These are phyloP conservation scores for Didymella sp. DNA, from an alignment of 2,329 filamentous ascomycete genomes.

Conservation along the genomic window DNA sequence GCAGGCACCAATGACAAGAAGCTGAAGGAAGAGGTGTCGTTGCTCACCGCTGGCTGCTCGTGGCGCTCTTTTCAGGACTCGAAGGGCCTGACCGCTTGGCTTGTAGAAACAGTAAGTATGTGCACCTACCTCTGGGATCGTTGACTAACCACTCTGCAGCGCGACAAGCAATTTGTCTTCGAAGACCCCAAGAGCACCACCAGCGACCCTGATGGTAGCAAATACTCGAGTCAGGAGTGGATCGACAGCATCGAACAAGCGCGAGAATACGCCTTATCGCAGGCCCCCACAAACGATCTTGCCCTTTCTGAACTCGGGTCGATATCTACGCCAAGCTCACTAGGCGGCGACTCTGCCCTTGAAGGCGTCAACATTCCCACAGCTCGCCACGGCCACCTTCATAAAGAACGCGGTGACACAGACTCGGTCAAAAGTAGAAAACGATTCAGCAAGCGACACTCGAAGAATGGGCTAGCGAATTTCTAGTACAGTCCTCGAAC, in stretches of 20 bases:
- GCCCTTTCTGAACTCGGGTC: constrained; percentile 55
- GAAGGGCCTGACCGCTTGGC: constrained; percentile 89
- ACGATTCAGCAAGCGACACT: constrained; percentile 88
- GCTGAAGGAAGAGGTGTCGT: constrained; percentile 88
- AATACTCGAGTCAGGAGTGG: constrained; percentile 85
- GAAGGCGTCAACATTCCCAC: constrained; percentile 59
- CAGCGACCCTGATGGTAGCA: constrained; percentile 67
- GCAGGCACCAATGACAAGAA: constrained; percentile 96
- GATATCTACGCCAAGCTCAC: constrained; percentile 80
- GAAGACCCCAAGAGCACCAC: constrained; percentile 84
- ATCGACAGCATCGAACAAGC: constrained; percentile 86
- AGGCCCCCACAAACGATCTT: constrained; percentile 66
- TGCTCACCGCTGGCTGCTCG: constrained; percentile 74
- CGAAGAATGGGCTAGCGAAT: constrained; percentile 89
- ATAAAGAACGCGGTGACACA: constrained; percentile 57
- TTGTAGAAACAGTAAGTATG: constrained; percentile 85
- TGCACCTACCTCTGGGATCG: no score
- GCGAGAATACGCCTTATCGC: constrained; percentile 80
- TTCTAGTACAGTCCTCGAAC: constrained; percentile 62
- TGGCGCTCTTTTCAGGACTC: constrained; percentile 83
- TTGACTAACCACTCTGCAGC: constrained; percentile 59
- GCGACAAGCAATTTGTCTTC: constrained; percentile 88
- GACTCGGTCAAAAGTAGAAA: constrained; percentile 66
- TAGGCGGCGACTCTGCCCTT: constrained; percentile 61
- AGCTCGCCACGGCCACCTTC: constrained; percentile 58